These are phyloP conservation scores for Samsoniella hepiali DNA, from an alignment of 2,329 filamentous ascomycete genomes.

Conservation along the genomic window DNA sequence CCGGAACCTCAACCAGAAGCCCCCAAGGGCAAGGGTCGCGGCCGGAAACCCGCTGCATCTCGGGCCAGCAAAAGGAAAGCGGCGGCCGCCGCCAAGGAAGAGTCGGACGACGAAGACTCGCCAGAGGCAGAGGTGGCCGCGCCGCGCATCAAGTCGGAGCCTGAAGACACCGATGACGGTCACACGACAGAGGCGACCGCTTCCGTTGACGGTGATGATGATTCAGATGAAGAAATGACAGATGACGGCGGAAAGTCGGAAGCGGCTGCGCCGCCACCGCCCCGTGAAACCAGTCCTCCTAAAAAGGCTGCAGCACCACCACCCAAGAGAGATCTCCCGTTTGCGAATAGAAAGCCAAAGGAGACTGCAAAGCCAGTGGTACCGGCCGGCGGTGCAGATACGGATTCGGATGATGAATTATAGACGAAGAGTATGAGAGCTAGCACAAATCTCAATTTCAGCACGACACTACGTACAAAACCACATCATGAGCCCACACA, in stretches of 20 bases:
- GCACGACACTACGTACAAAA: background rate
- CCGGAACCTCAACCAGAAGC: conserved; percentile 19
- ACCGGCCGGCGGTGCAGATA: conserved; percentile 34
- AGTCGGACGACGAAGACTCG: conserved; percentile 45
- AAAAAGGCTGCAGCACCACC: conserved; percentile 32
- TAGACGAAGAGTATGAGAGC: conserved; percentile 25
- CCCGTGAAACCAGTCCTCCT: background rate
- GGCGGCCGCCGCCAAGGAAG: conserved; percentile 36
- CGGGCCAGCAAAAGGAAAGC: conserved; percentile 51
- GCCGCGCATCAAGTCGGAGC: conserved; percentile 36
- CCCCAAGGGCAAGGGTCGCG: conserved; percentile 19
- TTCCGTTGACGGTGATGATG: conserved; percentile 41
- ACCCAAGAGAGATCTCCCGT: conserved; percentile 43
- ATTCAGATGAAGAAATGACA: conserved; percentile 36
- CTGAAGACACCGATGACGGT: conserved; percentile 40
- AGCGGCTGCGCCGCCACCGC: background rate
- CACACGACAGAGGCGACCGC: conserved; percentile 39
- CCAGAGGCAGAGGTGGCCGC: conserved; percentile 40
- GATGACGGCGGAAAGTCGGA: conserved; percentile 23
- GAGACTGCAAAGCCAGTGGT: conserved; percentile 28
- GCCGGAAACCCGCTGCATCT: conserved; percentile 33
- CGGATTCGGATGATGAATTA: conserved; percentile 56
- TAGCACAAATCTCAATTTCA: background rate
- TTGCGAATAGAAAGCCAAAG: conserved; percentile 36
- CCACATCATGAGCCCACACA: too few relatives aligned